Base-by-base conservation (phyloP, 805 yeast species). In the Kluyveromyces dobzhanskii region DNA sequence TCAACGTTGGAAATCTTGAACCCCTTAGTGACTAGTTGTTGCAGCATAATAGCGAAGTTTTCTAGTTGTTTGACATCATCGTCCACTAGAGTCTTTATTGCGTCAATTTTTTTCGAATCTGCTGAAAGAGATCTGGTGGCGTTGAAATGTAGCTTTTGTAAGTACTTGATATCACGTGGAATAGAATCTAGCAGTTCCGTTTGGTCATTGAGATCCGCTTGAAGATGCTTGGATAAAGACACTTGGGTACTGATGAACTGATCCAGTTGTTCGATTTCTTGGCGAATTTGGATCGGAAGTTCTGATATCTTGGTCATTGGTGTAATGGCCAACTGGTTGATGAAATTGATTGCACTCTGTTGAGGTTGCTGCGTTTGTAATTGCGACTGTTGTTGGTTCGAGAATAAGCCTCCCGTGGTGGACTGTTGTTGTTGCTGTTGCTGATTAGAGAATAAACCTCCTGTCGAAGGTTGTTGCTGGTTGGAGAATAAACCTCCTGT, bases 281-380 rank as follows among this genome's bases (percentile, higher is more conserved):
- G 71, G 50, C 80, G 83, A 40, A 78, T 61, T n/a, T 64, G 71
- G n/a, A 75, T 80, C 2, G 92, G 88, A 29, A 84, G 62, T 43
- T 82, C 90, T 7, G 77, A 76, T 8, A 84, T 82, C 36, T 82
- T 71, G 0, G 90, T 80, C 78, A 84, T 75, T 11, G 87, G 77
- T 9, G 82, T 80, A 32, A 84, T 65, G 4, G 71, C 68, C 38
- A 65, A 55, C 41, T 66, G 77, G 8, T 61, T 60, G 18, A 67
- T 69, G 31, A 63, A 64, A 32, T 67, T 69, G 35, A 62, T 63
- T 25, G 65, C 69, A 30, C 66, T 69, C 32, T 56, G 61, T 38
- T 49, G 60, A 17, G 59, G 63, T 12, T 25, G 44, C 27, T 47
- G 56, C 9, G 9, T 21, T 9, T n/a, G n/a, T n/a, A n/a, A n/a